Base-by-base conservation (phyloP, 164 flowering plant species). In the Chimonanthus praecox region DNA sequence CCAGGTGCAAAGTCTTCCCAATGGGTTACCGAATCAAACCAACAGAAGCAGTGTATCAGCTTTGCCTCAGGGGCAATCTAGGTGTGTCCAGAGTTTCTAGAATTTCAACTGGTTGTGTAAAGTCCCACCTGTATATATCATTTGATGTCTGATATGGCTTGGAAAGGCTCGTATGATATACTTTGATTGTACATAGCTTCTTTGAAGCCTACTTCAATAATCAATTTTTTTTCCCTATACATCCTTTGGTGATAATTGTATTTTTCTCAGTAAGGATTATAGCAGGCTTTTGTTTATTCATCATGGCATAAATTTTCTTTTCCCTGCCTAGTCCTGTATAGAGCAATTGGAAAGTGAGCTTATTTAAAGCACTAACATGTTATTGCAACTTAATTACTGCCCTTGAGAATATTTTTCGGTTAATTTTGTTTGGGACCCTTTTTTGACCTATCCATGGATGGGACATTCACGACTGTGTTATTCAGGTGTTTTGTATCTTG, bases 1-100 rank as follows among this genome's bases (percentile, higher is more conserved):
- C 64, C 97, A 85, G 85, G 65, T 79, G 66, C 97, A 87, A 77
- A 85, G 61, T 78, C 67, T 77, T 76, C 74, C 92, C 13, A 87
- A 82, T 79, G 85, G 89, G 77, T 78, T 73, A 75, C 82, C 85
- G 10, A 90, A 85, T 84, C 97, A 86, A 79, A 74, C 83, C 58
- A 88, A 77, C 86, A 91, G 84, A 84, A 78, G 84, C 60, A 21
- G 64, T 75, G 87, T 91, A 49, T 76, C 78, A 46, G 85, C 91
- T 18, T 88, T 92, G 71, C 97, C 97, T 77, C 98, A 85, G 82
- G 99, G 99, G 84, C 80, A 87, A 82, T 87, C 97, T 90, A 91
- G 99, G 99, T 96, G 84, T 85, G 99, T 96, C 85, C 84, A 80
- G 92, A 88, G 92, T 83, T 77, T 75, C 79, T 81, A 84, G 84